Evolutionary conservation across 2,329 filamentous ascomycete species (phyloP).

Genomic region (Fusarium sp.): DNA sequence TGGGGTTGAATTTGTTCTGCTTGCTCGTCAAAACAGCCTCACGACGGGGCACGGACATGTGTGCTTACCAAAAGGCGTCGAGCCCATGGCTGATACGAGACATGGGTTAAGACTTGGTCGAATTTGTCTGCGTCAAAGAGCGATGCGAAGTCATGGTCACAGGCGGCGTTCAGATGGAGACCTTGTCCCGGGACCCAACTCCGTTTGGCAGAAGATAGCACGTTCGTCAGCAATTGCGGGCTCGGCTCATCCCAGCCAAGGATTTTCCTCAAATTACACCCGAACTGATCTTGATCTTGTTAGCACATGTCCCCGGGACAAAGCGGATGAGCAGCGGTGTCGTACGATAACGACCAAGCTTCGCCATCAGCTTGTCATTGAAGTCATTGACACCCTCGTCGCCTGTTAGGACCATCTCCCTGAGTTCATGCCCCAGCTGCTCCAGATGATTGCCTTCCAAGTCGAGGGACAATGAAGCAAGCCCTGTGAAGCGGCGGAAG

Average conservation of each 20-base stretch:
- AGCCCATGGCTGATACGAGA: background rate
- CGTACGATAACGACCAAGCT: slow-evolving; percentile 19
- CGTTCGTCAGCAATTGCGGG: too few relatives aligned
- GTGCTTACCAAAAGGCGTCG: slow-evolving; percentile 10
- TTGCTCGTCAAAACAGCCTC: background rate
- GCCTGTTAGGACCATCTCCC: slow-evolving; percentile 7
- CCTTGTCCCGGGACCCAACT: slow-evolving; percentile 12
- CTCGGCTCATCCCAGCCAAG: too few relatives aligned
- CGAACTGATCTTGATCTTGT: slow-evolving; percentile 12
- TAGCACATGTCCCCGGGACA: background rate
- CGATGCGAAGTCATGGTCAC: slow-evolving; percentile 10
- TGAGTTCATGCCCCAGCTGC: slow-evolving; percentile 1
- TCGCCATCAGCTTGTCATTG: slow-evolving; percentile 1
- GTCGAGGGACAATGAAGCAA: slow-evolving; percentile 11
- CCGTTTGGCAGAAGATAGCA: background rate
- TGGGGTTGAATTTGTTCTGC: background rate
- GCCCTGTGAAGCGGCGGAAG: slow-evolving; percentile 5
- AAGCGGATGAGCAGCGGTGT: background rate
- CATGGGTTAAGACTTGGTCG: background rate
- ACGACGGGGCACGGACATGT: too few relatives aligned
- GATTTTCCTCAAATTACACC: too few relatives aligned
- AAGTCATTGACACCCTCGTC: slow-evolving; percentile 11
- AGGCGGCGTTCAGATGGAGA: slow-evolving; percentile 4
- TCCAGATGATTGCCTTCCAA: slow-evolving; percentile 14
- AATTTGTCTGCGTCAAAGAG: slow-evolving; percentile 5